These are phyloP conservation scores for Flaveria trinervia DNA, from an alignment of 129 eudicot genomes.

Conservation along the genomic window DNA sequence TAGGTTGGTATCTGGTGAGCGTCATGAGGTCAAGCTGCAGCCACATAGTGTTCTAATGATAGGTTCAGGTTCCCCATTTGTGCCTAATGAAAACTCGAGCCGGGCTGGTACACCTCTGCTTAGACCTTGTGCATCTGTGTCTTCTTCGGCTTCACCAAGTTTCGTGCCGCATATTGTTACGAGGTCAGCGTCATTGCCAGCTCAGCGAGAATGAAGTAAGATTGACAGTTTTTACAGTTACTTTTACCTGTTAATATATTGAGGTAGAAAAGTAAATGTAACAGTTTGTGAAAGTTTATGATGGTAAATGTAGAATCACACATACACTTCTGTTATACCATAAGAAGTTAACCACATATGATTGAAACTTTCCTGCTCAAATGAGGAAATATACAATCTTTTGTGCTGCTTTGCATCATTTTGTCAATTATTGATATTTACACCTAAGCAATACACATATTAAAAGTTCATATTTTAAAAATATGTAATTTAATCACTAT, in stretches of 20 bases:
- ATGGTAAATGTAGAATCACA: conserved; percentile 28
- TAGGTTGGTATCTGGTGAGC: conserved; percentile 30
- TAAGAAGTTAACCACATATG: conserved; percentile 19
- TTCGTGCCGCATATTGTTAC: conserved; percentile 37
- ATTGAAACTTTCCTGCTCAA: conserved; percentile 22
- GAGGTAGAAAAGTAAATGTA: conserved; percentile 18
- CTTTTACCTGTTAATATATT: conserved; percentile 28
- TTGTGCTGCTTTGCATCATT: conserved; percentile 10
- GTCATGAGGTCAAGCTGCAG: conserved; percentile 66
- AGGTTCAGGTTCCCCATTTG: conserved; percentile 23
- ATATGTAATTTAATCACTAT: no score
- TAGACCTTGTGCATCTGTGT: conserved; percentile 58
- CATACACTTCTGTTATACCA: conserved; percentile 5
- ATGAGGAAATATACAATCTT: conserved; percentile 24
- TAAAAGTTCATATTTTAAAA: no score
- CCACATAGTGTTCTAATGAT: conserved; percentile 27
- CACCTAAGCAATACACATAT: no score
- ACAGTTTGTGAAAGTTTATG: conserved; percentile 20
- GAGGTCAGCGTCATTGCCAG: conserved; percentile 65
- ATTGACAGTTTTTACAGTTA: not conserved
- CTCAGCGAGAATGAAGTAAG: conserved; percentile 31
- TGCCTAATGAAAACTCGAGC: conserved; percentile 56
- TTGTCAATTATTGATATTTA: not conserved
- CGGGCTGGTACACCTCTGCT: conserved; percentile 86
- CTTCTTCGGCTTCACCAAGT: conserved; percentile 43